Evolutionary conservation across 805 yeast genomes (phyloP).

Genomic region (Saccharomycopsis synnaedendra): DNA sequence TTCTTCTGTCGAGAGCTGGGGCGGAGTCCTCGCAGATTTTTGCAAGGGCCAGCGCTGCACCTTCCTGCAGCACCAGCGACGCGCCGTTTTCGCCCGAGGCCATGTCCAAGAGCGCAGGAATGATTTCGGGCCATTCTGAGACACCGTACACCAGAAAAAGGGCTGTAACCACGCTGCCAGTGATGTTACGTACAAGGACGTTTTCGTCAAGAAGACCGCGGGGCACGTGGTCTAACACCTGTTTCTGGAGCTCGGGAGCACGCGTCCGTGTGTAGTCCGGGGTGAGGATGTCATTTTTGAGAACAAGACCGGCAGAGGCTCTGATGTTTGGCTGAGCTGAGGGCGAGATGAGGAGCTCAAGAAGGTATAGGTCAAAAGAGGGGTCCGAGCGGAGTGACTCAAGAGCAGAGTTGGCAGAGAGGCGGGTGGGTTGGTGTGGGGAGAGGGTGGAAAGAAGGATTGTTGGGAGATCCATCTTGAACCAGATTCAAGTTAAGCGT

Average conservation of each 20-base stretch:
- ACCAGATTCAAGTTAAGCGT: too few relatives aligned
- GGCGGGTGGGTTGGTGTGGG: slow-evolving; percentile 39
- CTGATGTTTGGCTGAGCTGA: slow-evolving; percentile 44
- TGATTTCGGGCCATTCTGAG: slow-evolving; percentile 58
- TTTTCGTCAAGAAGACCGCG: slow-evolving; percentile 42
- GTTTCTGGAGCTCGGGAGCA: slow-evolving; percentile 23
- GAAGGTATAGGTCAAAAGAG: slow-evolving; percentile 72
- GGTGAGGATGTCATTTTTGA: slow-evolving; percentile 63
- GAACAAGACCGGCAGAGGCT: slow-evolving; percentile 79
- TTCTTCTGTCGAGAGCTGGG: slow-evolving; percentile 48
- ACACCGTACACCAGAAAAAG: slow-evolving; percentile 59
- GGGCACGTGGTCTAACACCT: slow-evolving; percentile 26
- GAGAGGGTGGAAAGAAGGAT: slow-evolving; percentile 69
- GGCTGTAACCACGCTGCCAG: slow-evolving; percentile 85
- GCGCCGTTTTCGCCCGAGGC: slow-evolving; percentile 35
- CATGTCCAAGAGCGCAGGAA: slow-evolving; percentile 59
- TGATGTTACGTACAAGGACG: slow-evolving; percentile 67
- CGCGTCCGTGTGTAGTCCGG: slow-evolving; percentile 20
- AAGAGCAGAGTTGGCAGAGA: slow-evolving; percentile 62
- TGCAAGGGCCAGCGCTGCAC: slow-evolving; percentile 70
- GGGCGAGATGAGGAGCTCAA: slow-evolving; percentile 49
- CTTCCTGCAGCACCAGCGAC: slow-evolving; percentile 42
- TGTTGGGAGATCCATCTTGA: too few relatives aligned
- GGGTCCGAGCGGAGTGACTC: slow-evolving; percentile 58
- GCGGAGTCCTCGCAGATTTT: slow-evolving; percentile 89